Evolutionary conservation across 2,329 filamentous ascomycete genomes (phyloP), one percentile per base, ranked within the genome.

Genomic region (Trichophyton rubrum): DNA sequence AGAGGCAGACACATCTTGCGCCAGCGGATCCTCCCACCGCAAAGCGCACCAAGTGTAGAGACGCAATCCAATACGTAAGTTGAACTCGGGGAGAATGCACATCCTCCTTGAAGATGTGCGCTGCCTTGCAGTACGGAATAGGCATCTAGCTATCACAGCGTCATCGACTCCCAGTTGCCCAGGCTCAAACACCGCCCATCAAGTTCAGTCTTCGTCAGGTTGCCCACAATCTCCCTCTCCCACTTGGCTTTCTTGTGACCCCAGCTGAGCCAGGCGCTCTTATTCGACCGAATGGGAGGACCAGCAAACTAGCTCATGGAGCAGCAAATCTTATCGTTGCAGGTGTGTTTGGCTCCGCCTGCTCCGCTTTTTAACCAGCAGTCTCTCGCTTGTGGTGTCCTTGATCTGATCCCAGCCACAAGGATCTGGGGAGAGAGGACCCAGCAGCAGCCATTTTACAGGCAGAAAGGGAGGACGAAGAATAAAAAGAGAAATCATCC

Each of bases 391-490:
- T 53, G 22, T 53, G 9, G 27, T 53, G 49, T 33, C 49, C 49
- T 53, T 33, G 49, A 24, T 53, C 49, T 53, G 49, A 53, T 33
- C 49, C 49, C 27, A 53, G 49, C 49, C 49, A 53, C 49, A 53
- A 53, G 49, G 49, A 53, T 53, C 22, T 27, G 49, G 49, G 49
- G 49, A 53, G 22, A 53, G 13, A 5, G 13, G 27, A 53, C 49
- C 49, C 27, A 33, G 24, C 49, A 33, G 33, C 33, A 38, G 33
- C 9, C 33, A 38, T 38, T 30, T 6, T 7, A 30, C 33, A 38
- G 33, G 9, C 33, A 38, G 33, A 38, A 30, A 38, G 1, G 33
- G 2, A 38, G 11, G 11, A 38, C 33, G 9, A 38, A 38, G 33
- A 38, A 38, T 9, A 30, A 53, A 8, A 53, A 33, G 27, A 53